Percentiles rank a stretch among this genome's conserved stretches.
phyloP scores from a whole-genome alignment of 495 filamentous ascomycete species.

The Staphylotrichum longicolle region DNA sequence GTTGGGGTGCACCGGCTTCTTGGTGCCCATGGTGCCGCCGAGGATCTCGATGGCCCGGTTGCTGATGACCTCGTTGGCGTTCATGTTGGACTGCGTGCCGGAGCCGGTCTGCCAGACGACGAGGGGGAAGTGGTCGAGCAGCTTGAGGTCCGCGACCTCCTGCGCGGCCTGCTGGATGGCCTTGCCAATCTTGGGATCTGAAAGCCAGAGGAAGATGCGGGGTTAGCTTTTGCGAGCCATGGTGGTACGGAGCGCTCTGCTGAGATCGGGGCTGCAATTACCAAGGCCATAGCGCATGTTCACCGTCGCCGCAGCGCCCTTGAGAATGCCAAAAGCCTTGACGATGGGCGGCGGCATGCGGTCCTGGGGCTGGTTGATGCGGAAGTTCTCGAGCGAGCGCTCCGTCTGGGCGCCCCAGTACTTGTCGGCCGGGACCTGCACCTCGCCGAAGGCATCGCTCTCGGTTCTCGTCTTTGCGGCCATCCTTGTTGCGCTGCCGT shows the following conservation, averaged over 20 bases:
- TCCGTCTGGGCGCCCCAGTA: slow-evolving; percentile 99
- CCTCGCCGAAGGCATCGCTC: slow-evolving; percentile 95
- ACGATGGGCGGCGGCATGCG: slow-evolving; percentile 94
- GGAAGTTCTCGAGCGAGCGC: slow-evolving; percentile 95
- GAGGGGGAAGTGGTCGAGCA: slow-evolving; percentile 96
- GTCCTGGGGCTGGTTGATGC: slow-evolving; percentile 98
- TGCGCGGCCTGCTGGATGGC: slow-evolving; percentile 92
- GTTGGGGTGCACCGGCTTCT: slow-evolving; percentile 98
- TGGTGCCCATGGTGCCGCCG: slow-evolving; percentile 87
- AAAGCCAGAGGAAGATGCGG: slow-evolving; percentile 11
- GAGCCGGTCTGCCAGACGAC: slow-evolving; percentile 99
- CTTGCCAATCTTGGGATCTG: slow-evolving; percentile 85
- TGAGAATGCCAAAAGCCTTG: slow-evolving; percentile 92
- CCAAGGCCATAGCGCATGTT: slow-evolving; percentile 95
- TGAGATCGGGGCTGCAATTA: slow-evolving; percentile 44
- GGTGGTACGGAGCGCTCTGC: slow-evolving; percentile 10
- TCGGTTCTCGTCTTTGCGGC: slow-evolving; percentile 67
- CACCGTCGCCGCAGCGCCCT: slow-evolving; percentile 92
- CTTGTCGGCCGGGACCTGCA: slow-evolving; percentile 86
- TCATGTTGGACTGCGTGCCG: slow-evolving; percentile 99
- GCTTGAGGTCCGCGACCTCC: slow-evolving; percentile 91
- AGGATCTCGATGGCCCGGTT: slow-evolving; percentile 99
- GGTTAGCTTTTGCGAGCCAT: slow-evolving; percentile 19
- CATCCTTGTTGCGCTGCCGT: slow-evolving; percentile 51
- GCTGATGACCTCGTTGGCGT: slow-evolving; percentile 99